Conservation (phyloP, 768 basidiomycete species). For the Mycena pura region DNA sequence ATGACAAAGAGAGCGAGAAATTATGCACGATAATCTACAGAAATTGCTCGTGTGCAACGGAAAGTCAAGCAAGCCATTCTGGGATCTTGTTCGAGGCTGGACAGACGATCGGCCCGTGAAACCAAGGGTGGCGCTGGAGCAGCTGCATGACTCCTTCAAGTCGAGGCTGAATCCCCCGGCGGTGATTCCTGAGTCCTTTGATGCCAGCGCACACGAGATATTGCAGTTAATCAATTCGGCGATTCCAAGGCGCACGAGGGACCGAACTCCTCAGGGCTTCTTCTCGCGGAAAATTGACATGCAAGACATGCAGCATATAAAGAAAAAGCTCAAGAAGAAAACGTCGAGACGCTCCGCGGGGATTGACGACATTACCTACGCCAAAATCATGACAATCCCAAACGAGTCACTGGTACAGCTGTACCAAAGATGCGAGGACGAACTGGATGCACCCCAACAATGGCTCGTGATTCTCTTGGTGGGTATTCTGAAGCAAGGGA, state of each 20-base stretch:
- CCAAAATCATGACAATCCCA: neutral
- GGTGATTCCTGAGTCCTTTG: neutral
- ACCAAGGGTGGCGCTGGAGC: neutral
- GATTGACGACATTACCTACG: neutral
- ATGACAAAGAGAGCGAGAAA: neutral
- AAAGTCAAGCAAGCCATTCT: neutral
- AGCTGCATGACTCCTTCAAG: neutral
- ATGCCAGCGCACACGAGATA: neutral
- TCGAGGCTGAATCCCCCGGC: neutral
- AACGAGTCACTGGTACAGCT: neutral
- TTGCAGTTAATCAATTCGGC: neutral
- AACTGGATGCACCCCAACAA: neutral
- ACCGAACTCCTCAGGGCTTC: neutral
- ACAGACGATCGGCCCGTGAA: neutral
- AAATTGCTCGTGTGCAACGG: neutral
- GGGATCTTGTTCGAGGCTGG: neutral
- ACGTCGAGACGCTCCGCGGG: neutral
- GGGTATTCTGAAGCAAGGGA: constrained; percentile 22
- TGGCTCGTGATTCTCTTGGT: neutral
- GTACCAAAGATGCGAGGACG: neutral
- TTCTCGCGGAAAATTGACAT: neutral
- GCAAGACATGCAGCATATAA: neutral
- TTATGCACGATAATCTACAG: neutral
- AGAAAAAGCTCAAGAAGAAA: neutral
- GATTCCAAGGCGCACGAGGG: neutral